These are phyloP conservation scores for Hanseniaspora meyeri DNA, from an alignment of 805 yeast species.

Conservation along the genomic window DNA sequence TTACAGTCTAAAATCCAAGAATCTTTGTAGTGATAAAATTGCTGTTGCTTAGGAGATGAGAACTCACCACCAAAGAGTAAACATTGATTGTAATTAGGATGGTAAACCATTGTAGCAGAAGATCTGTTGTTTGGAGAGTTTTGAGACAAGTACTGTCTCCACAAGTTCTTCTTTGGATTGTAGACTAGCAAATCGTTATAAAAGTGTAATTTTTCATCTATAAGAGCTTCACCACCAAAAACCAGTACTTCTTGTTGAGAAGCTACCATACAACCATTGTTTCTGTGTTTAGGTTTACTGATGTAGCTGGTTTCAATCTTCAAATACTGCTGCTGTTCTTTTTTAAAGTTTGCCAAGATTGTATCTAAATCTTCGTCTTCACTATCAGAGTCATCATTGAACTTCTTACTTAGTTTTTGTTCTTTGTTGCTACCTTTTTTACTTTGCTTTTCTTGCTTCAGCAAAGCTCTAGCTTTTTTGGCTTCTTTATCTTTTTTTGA, in stretches of 20 bases:
- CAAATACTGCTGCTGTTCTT: conserved; percentile 67
- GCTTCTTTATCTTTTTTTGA: conserved; percentile 74
- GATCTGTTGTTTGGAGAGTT: conserved; percentile 88
- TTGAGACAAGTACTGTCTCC: conserved; percentile 70
- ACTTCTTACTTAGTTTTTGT: conserved; percentile 50
- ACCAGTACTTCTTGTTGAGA: conserved; percentile 63
- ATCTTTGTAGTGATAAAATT: conserved; percentile 92
- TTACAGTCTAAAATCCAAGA: conserved; percentile 85
- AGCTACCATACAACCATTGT: conserved; percentile 64
- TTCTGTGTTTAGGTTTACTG: conserved; percentile 51
- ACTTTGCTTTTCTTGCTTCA: conserved; percentile 62
- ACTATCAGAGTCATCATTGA: conserved; percentile 64
- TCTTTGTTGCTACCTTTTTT: conserved; percentile 62
- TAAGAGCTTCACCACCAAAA: conserved; percentile 78
- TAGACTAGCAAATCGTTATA: conserved; percentile 71
- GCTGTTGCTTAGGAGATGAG: conserved; percentile 87
- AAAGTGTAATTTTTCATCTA: conserved; percentile 30
- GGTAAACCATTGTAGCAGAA: conserved; percentile 86
- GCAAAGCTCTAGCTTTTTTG: conserved; percentile 78
- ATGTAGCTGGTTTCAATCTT: conserved; percentile 52
- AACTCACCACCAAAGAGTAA: conserved; percentile 93
- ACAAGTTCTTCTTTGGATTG: conserved; percentile 60
- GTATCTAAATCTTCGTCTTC: conserved; percentile 82
- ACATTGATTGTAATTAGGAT: conserved; percentile 68
- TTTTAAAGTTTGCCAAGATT: conserved; percentile 60